Evolutionary conservation across 371 early-diverging fungal species (phyloP).

Genomic region (Furculomyces boomerangus): DNA sequence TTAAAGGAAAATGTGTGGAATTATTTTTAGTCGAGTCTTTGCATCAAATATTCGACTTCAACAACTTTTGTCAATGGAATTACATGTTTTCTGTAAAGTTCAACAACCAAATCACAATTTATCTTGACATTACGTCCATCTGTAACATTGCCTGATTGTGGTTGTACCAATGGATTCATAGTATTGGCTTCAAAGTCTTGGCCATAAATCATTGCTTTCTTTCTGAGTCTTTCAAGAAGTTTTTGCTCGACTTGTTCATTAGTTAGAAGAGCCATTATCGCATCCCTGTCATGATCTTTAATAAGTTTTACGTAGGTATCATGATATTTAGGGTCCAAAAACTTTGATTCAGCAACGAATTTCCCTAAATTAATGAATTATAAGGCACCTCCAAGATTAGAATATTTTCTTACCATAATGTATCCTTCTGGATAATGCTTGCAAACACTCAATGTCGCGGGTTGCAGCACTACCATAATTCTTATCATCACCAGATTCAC

Average conservation of each 20-base stretch:
- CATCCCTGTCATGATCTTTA: slow-evolving; percentile 45
- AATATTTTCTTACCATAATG: slow-evolving; percentile 49
- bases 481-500: slow-evolving; percentile 44
- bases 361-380: slow-evolving; percentile 22
- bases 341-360: slow-evolving; percentile 92
- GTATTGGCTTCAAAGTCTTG: slow-evolving; percentile 41
- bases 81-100: slow-evolving; percentile 73
- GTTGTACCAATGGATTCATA: slow-evolving; percentile 6
- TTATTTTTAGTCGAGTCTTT: slow-evolving; percentile 24
- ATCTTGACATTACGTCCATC: slow-evolving; percentile 10
- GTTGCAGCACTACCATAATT: slow-evolving; percentile 89
- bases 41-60: slow-evolving; percentile 79
- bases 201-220: slow-evolving; percentile 83
- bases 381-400: not conserved
- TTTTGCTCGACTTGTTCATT: slow-evolving; percentile 65
- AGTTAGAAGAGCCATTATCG: slow-evolving; percentile 67
- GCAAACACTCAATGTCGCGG: slow-evolving; percentile 78
- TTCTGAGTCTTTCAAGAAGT: slow-evolving; percentile 56
- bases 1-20: not conserved
- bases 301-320: slow-evolving; percentile 72
- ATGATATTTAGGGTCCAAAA: slow-evolving; percentile 50
- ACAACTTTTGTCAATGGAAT: slow-evolving; percentile 79
- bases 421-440: slow-evolving; percentile 79
- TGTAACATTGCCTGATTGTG: slow-evolving; percentile 2
- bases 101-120: slow-evolving; percentile 53